Base-by-base conservation (phyloP, 768 basidiomycete genomes). In the Baorangia bicolor region DNA sequence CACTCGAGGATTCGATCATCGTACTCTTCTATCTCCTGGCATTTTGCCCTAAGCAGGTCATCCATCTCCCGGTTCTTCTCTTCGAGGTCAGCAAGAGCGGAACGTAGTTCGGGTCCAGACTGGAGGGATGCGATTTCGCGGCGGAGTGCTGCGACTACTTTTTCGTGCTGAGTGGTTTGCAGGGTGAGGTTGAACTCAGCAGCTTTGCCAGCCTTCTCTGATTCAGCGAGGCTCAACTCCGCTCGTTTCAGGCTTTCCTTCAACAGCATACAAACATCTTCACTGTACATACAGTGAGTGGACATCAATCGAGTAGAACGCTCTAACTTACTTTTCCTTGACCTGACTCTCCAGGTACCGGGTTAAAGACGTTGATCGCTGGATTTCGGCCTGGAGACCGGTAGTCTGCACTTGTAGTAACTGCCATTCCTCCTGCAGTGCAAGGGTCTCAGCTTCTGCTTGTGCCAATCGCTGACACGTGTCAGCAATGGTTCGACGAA, bases 1-100 rank as follows among this genome's bases (percentile, higher is more conserved):
- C 72, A 92, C 90, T 87, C 87, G 56, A 92, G 81, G 49, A 85
- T 82, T 34, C 82, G 82, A 65, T 93, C 91, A 62, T 93, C 90
- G 53, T 92, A 89, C 62, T 87, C 88, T 65, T 92, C 90, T 53
- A 92, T 90, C 72, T 92, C 90, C 14, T 77, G 69, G 56, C 86
- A 88, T 69, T 91, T 92, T 40, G 71, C 75, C 53, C 78, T 78
- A 41, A 92, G 73, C 41, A 90, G 73, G 42, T 84, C 83, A 61
- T 92, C 90, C 85, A 91, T 86, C 67, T 91, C 88, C 34, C 75
- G 78, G 62, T 85, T 88, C 59, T 81, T 82, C 64, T 88, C 87
- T 64, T 86, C 80, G 35, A 92, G 75, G 53, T 87, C 84, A 3
- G 72, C 72, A 10, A 91, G 66, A 20, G 76, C 78, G 7, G 78